phyloP scores from a whole-genome alignment of 1,284 basidiomycete genomes.

The Pterulicium gracile region DNA sequence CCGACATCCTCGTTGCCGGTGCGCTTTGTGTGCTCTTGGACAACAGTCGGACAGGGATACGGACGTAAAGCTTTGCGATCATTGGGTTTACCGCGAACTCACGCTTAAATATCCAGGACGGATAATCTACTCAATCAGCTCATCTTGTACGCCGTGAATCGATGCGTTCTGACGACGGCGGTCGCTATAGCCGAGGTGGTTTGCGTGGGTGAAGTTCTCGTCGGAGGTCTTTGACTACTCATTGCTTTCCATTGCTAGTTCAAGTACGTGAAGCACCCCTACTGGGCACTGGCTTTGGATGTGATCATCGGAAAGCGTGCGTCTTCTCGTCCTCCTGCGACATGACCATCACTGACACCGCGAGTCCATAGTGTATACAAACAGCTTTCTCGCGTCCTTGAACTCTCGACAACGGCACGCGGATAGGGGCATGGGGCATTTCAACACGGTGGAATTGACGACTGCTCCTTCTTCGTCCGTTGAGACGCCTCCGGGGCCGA shows the following conservation, averaged over 20 bases:
- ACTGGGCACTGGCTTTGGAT: background rate
- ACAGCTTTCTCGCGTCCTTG: background rate
- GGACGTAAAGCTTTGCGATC: background rate
- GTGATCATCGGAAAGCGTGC: slow-evolving; percentile 1
- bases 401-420: background rate
- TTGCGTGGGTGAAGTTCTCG: background rate
- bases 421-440: no score
- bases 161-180: background rate
- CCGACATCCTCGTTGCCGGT: slow-evolving; percentile 2
- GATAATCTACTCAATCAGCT: background rate
- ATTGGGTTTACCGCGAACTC: background rate
- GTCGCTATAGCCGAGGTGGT: background rate
- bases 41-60: background rate
- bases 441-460: no score
- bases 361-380: background rate
- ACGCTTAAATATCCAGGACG: background rate
- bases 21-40: slow-evolving; percentile 1
- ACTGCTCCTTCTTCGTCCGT: no score
- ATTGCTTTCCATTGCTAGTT: no score
- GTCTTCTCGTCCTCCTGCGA: no score
- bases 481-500: no score
- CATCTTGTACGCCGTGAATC: slow-evolving; percentile 1
- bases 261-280: no score
- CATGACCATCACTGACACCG: no score
- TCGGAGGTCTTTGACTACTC: no score